These are phyloP conservation scores for Cladosporium colombiae DNA, from an alignment of 2,329 filamentous ascomycete genomes.

Conservation along the genomic window DNA sequence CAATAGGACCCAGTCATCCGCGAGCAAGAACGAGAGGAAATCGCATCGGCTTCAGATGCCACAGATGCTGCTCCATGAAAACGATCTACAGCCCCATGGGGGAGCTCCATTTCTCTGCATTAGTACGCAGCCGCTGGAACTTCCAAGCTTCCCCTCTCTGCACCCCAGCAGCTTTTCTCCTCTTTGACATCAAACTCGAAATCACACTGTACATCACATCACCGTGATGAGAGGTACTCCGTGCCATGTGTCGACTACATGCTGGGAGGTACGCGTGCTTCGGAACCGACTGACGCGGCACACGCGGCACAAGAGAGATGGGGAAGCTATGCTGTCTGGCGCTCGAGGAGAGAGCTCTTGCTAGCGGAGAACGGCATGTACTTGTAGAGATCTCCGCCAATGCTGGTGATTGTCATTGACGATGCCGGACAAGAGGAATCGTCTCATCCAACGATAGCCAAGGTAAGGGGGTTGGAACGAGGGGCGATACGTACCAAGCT, in stretches of 20 bases:
- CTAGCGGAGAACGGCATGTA: background rate
- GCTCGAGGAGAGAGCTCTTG: background rate
- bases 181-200: background rate
- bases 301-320: background rate
- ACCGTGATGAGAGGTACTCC: background rate
- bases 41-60: background rate
- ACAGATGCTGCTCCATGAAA: background rate
- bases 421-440: background rate
- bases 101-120: background rate
- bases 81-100: conserved; percentile 4
- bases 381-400: background rate
- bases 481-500: background rate
- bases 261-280: background rate
- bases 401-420: background rate
- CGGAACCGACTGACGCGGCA: background rate
- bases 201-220: too few species aligned
- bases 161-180: background rate
- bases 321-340: background rate
- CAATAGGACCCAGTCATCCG: background rate
- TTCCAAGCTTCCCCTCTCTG: background rate
- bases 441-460: background rate
- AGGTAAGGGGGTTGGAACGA: background rate
- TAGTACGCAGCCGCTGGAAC: background rate
- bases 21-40: background rate
- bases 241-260: background rate